phyloP scores from a whole-genome alignment of 2,329 filamentous ascomycete species.

The Nemania abortiva region DNA sequence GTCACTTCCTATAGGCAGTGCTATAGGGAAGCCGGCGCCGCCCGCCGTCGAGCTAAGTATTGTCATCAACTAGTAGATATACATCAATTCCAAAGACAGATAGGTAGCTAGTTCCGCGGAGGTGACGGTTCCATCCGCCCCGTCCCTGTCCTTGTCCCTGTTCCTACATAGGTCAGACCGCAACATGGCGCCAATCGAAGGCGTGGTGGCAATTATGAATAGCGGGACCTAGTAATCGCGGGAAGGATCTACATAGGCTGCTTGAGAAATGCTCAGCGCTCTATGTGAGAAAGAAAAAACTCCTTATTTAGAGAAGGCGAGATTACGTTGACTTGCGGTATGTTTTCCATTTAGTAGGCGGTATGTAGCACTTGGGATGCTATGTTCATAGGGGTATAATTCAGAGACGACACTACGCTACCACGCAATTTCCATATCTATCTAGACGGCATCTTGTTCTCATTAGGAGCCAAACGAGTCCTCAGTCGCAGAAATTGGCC shows the following conservation, averaged over 20 bases:
- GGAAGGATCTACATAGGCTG: neutral
- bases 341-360: neutral
- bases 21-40: neutral
- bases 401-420: neutral
- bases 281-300: neutral
- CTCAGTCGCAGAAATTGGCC: neutral
- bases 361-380: neutral
- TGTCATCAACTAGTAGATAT: neutral
- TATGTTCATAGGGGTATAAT: neutral
- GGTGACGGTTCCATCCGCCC: neutral
- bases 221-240: neutral
- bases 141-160: neutral
- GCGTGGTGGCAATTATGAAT: neutral
- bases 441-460: neutral
- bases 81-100: neutral
- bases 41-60: neutral
- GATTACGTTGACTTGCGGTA: neutral
- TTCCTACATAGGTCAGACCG: neutral
- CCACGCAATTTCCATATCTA: neutral
- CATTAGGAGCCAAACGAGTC: neutral
- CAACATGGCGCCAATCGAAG: neutral
- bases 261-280: neutral
- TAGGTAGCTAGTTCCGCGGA: neutral
- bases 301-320: neutral
- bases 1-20: too few species aligned